phyloP scores from a whole-genome alignment of 805 yeast genomes.

The Pichia scutulata region DNA sequence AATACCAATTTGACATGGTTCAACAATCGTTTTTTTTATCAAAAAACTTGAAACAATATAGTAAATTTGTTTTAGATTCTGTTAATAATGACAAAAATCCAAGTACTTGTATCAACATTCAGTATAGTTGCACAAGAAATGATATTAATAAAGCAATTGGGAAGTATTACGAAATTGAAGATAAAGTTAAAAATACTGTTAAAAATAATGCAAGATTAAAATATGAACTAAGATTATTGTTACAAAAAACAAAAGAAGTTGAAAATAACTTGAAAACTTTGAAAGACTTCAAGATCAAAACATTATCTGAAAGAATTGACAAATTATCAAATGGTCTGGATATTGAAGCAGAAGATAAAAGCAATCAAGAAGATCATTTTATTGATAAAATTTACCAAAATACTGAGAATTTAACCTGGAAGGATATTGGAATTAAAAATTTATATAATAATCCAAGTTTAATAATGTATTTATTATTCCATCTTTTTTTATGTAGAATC shows the following conservation, averaged over 20 bases:
- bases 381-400: conserved; percentile 5
- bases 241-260: conserved; percentile 57
- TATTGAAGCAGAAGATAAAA: background rate
- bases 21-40: conserved; percentile 3
- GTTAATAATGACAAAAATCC: background rate
- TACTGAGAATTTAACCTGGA: conserved; percentile 7
- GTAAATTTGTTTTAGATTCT: background rate
- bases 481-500: conserved; percentile 14
- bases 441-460: conserved; percentile 16
- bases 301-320: conserved; percentile 16
- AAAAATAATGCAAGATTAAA: conserved; percentile 52
- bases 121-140: background rate
- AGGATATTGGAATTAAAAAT: conserved; percentile 3
- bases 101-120: conserved; percentile 1
- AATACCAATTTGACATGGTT: conserved; percentile 10
- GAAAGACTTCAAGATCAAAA: conserved; percentile 30
- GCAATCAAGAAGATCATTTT: background rate
- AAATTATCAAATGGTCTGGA: background rate
- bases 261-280: conserved; percentile 42
- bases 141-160: conserved; percentile 15
- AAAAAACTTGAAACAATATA: background rate
- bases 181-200: conserved; percentile 42
- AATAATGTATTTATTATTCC: conserved; percentile 16
- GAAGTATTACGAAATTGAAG: conserved; percentile 23
- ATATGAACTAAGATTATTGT: conserved; percentile 56